Evolutionary conservation across 306 rosid genomes (phyloP).

Genomic region (Vigna angularis): DNA sequence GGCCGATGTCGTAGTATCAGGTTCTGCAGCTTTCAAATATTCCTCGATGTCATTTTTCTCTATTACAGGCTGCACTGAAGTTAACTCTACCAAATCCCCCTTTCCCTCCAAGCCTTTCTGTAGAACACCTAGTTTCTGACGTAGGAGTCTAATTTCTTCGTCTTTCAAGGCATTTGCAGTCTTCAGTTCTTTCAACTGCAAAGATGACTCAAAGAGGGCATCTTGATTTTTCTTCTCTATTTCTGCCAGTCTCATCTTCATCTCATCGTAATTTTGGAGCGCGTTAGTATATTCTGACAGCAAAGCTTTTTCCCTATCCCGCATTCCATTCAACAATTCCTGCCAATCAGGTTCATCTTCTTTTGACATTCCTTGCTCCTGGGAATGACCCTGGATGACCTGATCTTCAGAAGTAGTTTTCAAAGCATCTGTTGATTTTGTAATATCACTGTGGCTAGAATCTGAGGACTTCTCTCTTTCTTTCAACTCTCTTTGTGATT

Average conservation of each 20-base stretch:
- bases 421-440: slow-evolving; percentile 34
- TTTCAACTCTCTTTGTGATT: slow-evolving; percentile 21
- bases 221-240: slow-evolving; percentile 57
- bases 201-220: slow-evolving; percentile 56
- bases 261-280: slow-evolving; percentile 69
- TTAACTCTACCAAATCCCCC: slow-evolving; percentile 43
- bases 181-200: slow-evolving; percentile 68
- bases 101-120: slow-evolving; percentile 54
- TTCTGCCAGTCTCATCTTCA: slow-evolving; percentile 62
- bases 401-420: slow-evolving; percentile 18
- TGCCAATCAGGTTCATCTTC: slow-evolving; percentile 71
- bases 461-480: slow-evolving; percentile 28
- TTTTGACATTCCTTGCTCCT: slow-evolving; percentile 13
- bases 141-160: slow-evolving; percentile 77
- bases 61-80: slow-evolving; percentile 18
- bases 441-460: slow-evolving; percentile 33
- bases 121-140: slow-evolving; percentile 66
- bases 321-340: slow-evolving; percentile 67
- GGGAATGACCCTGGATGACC: slow-evolving; percentile 26
- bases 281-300: slow-evolving; percentile 65
- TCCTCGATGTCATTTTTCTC: background rate
- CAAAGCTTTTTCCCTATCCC: slow-evolving; percentile 63
- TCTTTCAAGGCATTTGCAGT: slow-evolving; percentile 64
- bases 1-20: slow-evolving; percentile 45
- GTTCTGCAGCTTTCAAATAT: slow-evolving; percentile 5